Conservation (phyloP, 2,329 filamentous ascomycete species). For the Thelonectria discophora region DNA sequence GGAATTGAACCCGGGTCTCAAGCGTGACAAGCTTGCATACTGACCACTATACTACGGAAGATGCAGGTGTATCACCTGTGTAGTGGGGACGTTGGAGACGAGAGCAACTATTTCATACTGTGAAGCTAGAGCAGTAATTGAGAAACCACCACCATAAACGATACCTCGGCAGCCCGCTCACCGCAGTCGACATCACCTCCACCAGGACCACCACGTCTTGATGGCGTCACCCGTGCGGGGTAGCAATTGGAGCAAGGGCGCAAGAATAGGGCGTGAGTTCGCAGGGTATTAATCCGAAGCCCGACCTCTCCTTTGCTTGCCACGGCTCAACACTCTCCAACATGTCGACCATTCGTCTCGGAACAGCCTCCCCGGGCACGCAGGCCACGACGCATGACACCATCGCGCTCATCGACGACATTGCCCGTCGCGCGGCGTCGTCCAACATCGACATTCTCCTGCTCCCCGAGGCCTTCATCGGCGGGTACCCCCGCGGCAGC, state of each 20-base stretch:
- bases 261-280: no score
- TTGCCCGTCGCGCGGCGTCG: slow-evolving; percentile 70
- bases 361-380: slow-evolving; percentile 64
- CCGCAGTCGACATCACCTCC: no score
- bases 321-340: neutral
- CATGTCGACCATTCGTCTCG: slow-evolving; percentile 57
- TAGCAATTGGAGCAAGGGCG: no score
- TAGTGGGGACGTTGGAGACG: slow-evolving; percentile 4
- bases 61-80: slow-evolving; percentile 17
- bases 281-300: no score
- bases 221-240: no score
- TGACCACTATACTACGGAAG: slow-evolving; percentile 27
- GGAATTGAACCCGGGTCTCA: no score
- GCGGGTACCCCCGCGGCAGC: slow-evolving; percentile 87
- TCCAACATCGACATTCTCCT: slow-evolving; percentile 73
- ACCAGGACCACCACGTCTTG: no score
- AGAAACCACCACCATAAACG: no score
- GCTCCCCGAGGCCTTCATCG: slow-evolving; percentile 91
- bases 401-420: slow-evolving; percentile 69
- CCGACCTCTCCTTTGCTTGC: no score
- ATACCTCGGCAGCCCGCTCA: no score
- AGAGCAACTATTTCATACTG: neutral
- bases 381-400: slow-evolving; percentile 65
- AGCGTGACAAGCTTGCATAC: slow-evolving; percentile 21
- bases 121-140: no score